phyloP scores from a whole-genome alignment of 169 alveolate species.

The Miamiensis avidus region DNA sequence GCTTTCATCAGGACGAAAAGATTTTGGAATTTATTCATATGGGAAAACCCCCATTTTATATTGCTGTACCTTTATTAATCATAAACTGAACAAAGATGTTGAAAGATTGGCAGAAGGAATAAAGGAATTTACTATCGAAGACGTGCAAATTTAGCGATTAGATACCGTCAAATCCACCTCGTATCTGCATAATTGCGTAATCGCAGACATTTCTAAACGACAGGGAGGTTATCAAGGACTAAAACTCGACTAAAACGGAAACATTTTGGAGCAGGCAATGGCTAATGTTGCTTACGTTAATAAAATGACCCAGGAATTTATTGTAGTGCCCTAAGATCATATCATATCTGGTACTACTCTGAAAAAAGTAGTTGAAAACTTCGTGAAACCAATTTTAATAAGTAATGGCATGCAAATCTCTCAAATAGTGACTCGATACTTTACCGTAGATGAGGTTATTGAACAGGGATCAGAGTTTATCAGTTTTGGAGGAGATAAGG shows the following conservation, averaged over 20 bases:
- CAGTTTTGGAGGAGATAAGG: constrained; percentile 31
- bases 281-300: constrained; percentile 12
- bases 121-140: background rate
- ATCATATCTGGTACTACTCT: constrained; percentile 21
- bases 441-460: background rate
- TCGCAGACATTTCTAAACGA: background rate
- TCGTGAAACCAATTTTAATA: constrained; percentile 7
- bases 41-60: constrained; percentile 23
- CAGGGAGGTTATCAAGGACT: constrained; percentile 26
- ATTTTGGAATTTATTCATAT: constrained; percentile 27
- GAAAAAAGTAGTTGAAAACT: constrained; percentile 7
- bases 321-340: background rate
- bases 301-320: constrained; percentile 14
- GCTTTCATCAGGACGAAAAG: constrained; percentile 24
- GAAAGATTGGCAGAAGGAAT: constrained; percentile 15
- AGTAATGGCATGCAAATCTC: background rate
- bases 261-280: constrained; percentile 3
- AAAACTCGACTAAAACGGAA: constrained; percentile 15
- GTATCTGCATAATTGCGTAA: background rate
- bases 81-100: background rate
- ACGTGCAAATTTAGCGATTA: background rate
- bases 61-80: constrained; percentile 8
- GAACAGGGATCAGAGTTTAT: constrained; percentile 9
- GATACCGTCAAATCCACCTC: background rate
- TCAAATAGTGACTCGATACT: background rate